phyloP scores from a whole-genome alignment of 345 rosid species.

The Geranium brycei region DNA sequence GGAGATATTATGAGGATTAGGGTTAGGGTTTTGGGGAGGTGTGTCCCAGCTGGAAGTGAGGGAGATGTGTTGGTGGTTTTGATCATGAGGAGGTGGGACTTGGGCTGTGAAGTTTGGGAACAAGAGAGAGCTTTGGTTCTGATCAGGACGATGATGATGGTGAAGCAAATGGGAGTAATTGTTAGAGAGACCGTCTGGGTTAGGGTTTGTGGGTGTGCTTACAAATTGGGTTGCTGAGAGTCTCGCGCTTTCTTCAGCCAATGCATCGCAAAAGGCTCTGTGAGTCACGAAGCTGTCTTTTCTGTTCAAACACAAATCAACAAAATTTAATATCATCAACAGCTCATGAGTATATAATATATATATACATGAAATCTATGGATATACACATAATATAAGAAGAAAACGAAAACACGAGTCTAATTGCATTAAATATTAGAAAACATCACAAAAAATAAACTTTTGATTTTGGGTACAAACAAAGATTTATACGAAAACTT shows the following conservation, averaged over 20 bases:
- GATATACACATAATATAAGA: no score
- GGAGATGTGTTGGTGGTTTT: constrained; percentile 10
- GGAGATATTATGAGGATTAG: constrained; percentile 3
- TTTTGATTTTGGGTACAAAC: no score
- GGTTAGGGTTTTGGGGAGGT: constrained; percentile 15
- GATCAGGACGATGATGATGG: constrained; percentile 5
- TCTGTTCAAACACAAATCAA: constrained; percentile 22
- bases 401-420: no score
- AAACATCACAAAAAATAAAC: no score
- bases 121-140: constrained; percentile 10
- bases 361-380: no score
- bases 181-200: no score
- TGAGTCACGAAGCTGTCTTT: constrained; percentile 94
- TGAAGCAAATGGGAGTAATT: no score
- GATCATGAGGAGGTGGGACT: neutral
- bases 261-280: constrained; percentile 85
- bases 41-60: constrained; percentile 17
- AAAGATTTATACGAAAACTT: no score
- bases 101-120: constrained; percentile 15
- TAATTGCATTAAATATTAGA: no score
- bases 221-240: constrained; percentile 30
- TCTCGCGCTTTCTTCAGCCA: constrained; percentile 85
- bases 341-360: no score
- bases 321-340: no score
- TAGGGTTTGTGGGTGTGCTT: no score